phyloP scores from a whole-genome alignment of 1,284 basidiomycete species.

The Apiotrichum veenhuisii region DNA sequence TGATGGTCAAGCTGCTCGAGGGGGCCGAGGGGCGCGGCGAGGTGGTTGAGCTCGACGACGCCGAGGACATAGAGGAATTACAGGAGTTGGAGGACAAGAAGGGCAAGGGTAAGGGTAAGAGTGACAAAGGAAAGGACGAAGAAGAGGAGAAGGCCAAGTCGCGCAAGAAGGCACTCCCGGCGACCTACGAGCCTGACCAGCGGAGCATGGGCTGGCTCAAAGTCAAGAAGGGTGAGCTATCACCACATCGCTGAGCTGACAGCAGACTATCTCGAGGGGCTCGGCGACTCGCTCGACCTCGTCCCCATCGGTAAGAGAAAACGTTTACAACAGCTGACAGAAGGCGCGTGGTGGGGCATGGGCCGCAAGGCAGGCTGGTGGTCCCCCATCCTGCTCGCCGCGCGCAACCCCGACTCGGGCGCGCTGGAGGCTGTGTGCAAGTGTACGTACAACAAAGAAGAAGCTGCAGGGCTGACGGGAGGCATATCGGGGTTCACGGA shows the following conservation, averaged over 20 bases:
- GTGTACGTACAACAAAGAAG: constrained; percentile 49
- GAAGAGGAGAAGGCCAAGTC: constrained; percentile 18
- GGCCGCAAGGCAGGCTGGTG: constrained; percentile 92
- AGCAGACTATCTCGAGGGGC: constrained; percentile 49
- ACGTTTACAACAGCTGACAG: background rate
- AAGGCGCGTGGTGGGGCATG: constrained; percentile 82
- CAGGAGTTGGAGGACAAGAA: constrained; percentile 29
- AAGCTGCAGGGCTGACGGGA: constrained; percentile 15
- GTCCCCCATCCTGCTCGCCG: constrained; percentile 80
- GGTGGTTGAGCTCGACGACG: constrained; percentile 29
- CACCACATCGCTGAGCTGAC: constrained; percentile 56
- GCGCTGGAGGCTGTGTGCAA: constrained; percentile 79
- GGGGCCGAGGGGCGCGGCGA: constrained; percentile 23
- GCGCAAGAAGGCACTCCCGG: constrained; percentile 66
- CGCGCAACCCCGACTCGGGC: constrained; percentile 69
- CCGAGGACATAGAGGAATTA: too few relatives aligned
- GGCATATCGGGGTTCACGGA: constrained; percentile 72
- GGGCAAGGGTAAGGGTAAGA: background rate
- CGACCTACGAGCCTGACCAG: constrained; percentile 82
- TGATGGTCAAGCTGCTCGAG: constrained; percentile 82
- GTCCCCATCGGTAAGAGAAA: constrained; percentile 58
- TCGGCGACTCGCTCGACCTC: constrained; percentile 56
- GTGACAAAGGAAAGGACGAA: constrained; percentile 25
- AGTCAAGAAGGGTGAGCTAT: constrained; percentile 62
- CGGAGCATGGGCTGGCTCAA: constrained; percentile 66